These are phyloP conservation scores for Penicillium lividum DNA, from an alignment of 495 filamentous ascomycete species.

Conservation along the genomic window DNA sequence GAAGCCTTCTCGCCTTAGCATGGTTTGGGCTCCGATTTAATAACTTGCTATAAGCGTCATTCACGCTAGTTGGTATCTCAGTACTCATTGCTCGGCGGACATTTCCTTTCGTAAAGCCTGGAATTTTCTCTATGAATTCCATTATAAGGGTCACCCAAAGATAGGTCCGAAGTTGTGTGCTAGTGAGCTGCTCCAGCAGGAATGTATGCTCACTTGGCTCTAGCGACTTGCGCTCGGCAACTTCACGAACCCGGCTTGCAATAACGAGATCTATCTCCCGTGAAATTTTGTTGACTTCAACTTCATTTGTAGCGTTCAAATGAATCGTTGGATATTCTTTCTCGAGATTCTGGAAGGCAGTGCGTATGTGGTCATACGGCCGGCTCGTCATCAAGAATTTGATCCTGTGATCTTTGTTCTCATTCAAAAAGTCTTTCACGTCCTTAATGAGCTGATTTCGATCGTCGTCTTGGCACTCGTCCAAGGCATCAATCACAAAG, in stretches of 20 bases:
- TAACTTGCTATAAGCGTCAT: slow-evolving; percentile 47
- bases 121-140: slow-evolving; percentile 26
- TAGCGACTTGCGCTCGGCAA: slow-evolving; percentile 5
- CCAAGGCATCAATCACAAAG: slow-evolving; percentile 52
- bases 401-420: slow-evolving; percentile 10
- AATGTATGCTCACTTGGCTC: slow-evolving; percentile 13
- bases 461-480: slow-evolving; percentile 30
- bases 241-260: slow-evolving; percentile 26
- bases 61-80: slow-evolving; percentile 33
- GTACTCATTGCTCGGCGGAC: slow-evolving; percentile 12
- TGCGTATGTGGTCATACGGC: slow-evolving; percentile 41
- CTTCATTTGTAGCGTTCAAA: slow-evolving; percentile 36
- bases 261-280: slow-evolving; percentile 48
- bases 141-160: slow-evolving; percentile 47
- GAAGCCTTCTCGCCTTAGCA: slow-evolving; percentile 29
- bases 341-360: slow-evolving; percentile 25
- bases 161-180: slow-evolving; percentile 37
- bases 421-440: background rate
- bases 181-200: slow-evolving; percentile 26
- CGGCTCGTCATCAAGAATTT: slow-evolving; percentile 54
- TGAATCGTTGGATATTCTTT: slow-evolving; percentile 30
- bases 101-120: slow-evolving; percentile 18
- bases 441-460: slow-evolving; percentile 20
- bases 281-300: slow-evolving; percentile 31
- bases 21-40: slow-evolving; percentile 28